Evolutionary conservation across 257 asterid genomes (phyloP), one percentile per base, ranked within the genome.

Genomic region (Lithospermum erythrorhizon): DNA sequence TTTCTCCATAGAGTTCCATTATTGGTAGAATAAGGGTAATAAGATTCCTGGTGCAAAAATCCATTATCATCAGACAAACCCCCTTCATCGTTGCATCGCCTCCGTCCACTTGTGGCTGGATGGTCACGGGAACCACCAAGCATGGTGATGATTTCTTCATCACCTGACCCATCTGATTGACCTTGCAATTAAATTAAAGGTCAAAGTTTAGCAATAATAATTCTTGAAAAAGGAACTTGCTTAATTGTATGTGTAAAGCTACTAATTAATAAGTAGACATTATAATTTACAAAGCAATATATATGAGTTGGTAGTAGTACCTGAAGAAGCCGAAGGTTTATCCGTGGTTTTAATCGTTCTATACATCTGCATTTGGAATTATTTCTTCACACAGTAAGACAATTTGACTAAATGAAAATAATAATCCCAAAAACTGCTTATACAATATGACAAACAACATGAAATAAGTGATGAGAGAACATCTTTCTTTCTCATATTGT

Each of bases 401-500:
- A 41, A 41, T 41, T 41, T 41, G 49, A 14, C 49, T 2, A 41
- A 14, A 41, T 29, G 14, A 41, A 41, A 13, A 41, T 41, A 41
- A 41, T 41, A 41, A 41, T 41, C 49, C 17, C 18, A 41, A 41
- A 41, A 41, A 41, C 4, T 41, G 17, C 27, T 24, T 60, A 3
- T 49, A 18, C 67, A 8, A 41, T 41, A 41, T 41, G 49, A 11
- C 49, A 41, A 41, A 41, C 17, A 41, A 41, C 49, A 41, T 41
- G 49, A 41, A 41, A 11, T 41, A 11, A 41, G 49, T 14, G 49
- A 13, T 14, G 49, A 13, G 49, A 41, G 8, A 21, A 53, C 27
- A 41, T 54, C 58, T 59, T 49, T 47, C 49, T 62, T 61, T 57
- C 66, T 74, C 65, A 53, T 55, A 32, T 66, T 66, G 80, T 69